These are phyloP conservation scores for Nannochloropsis oceanica DNA, from an alignment of 108 stramenopile genomes.

Conservation along the genomic window DNA sequence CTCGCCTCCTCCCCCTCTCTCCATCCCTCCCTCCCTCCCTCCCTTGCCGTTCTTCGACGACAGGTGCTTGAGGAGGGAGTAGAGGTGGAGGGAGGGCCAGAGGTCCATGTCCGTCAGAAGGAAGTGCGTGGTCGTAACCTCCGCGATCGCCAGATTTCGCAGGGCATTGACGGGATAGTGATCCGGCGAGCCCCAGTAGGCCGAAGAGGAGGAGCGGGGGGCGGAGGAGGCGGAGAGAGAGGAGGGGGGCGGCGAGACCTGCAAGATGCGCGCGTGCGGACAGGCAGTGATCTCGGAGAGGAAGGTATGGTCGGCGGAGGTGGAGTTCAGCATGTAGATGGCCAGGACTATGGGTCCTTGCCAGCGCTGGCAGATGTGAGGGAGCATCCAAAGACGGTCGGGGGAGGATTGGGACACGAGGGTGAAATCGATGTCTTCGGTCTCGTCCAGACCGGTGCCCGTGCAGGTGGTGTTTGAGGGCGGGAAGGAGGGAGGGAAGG, in stretches of 20 bases:
- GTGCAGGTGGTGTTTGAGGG: too few relatives aligned
- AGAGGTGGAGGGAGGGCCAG: slow-evolving; percentile 53
- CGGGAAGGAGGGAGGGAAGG: background rate
- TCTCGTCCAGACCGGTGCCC: background rate
- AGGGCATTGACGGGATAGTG: slow-evolving; percentile 76
- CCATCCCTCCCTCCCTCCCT: background rate
- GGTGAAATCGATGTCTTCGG: slow-evolving; percentile 40
- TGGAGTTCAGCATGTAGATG: slow-evolving; percentile 43
- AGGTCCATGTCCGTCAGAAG: slow-evolving; percentile 75
- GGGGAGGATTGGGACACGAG: slow-evolving; percentile 54
- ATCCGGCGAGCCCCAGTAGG: slow-evolving; percentile 3
- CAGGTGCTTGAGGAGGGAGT: slow-evolving; percentile 6
- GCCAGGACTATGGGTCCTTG: slow-evolving; percentile 51
- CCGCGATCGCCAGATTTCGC: slow-evolving; percentile 56
- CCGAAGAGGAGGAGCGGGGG: background rate
- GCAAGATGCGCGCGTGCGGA: background rate
- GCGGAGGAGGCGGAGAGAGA: background rate
- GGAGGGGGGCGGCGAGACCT: background rate
- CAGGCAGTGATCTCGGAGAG: slow-evolving; percentile 19
- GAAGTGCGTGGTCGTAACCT: slow-evolving; percentile 61
- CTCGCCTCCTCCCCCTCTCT: background rate
- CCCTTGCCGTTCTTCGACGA: background rate
- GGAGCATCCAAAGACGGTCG: slow-evolving; percentile 62
- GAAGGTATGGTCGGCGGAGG: slow-evolving; percentile 12
- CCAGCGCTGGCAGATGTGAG: slow-evolving; percentile 59